Conservation (phyloP, 768 basidiomycete species). For the Tephrocybe sp. region DNA sequence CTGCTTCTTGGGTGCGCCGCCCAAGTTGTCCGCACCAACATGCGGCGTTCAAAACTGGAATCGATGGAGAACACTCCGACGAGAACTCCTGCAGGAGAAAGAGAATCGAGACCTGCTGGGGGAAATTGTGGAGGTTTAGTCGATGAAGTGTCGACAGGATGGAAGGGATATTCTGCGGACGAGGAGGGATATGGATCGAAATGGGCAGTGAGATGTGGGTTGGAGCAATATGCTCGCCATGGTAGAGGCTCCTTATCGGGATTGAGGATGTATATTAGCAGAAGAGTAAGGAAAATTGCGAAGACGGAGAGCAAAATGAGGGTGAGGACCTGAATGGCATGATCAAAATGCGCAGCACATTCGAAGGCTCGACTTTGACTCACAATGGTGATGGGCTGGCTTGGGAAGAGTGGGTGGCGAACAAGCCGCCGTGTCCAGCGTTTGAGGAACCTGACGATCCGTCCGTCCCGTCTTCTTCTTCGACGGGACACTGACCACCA, state of each 20-base stretch:
- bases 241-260: conserved; percentile 95
- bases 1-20: conserved; percentile 81
- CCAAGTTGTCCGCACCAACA: conserved; percentile 87
- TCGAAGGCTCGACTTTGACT: conserved; percentile 35
- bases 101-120: conserved; percentile 64
- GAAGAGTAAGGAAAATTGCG: conserved; percentile 79
- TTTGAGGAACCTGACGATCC: conserved; percentile 49
- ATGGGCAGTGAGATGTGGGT: conserved; percentile 49
- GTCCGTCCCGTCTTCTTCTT: conserved; percentile 50
- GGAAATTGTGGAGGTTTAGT: conserved; percentile 56
- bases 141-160: conserved; percentile 30
- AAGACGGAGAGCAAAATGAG: conserved; percentile 78
- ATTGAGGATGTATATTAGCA: conserved; percentile 90
- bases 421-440: conserved; percentile 56
- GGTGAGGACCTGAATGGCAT: conserved; percentile 53
- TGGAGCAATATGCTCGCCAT: conserved; percentile 91
- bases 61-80: conserved; percentile 92
- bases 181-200: conserved; percentile 37
- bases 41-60: conserved; percentile 78
- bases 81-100: conserved; percentile 84
- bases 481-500: conserved; percentile 62
- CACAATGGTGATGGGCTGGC: conserved; percentile 80
- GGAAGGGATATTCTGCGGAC: conserved; percentile 32
- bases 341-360: conserved; percentile 3
- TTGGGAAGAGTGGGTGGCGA: conserved; percentile 75